A percentile compares a stretch with the other conserved stretches of the same genome.
phyloP scores from a whole-genome alignment of 305 asterid species.

The Fraxinus floribunda region DNA sequence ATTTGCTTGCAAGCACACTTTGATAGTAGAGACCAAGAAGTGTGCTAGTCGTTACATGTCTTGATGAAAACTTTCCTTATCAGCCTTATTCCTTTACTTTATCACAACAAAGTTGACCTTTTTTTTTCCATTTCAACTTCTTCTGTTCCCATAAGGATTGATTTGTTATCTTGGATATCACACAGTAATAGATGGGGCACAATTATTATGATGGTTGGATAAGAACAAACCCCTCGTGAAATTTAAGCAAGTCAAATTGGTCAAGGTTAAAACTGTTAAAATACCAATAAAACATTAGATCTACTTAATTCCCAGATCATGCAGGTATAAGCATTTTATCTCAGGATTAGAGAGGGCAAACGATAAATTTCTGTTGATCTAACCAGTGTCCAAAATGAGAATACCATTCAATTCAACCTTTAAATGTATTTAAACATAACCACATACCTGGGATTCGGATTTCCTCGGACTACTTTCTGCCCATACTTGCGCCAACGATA shows the following conservation, averaged over 20 bases:
- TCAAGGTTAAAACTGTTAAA: background rate
- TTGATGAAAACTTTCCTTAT: background rate
- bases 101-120: background rate
- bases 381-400: background rate
- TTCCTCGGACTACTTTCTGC: conserved; percentile 95
- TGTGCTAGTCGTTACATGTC: background rate
- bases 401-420: background rate
- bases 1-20: background rate
- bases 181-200: background rate
- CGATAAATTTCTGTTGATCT: background rate
- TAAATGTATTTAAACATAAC: conserved; percentile 19
- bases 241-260: background rate
- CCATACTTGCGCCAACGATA: conserved; percentile 98
- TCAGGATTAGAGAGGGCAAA: background rate
- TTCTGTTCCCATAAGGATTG: background rate
- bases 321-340: background rate
- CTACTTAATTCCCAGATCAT: background rate
- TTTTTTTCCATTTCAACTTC: background rate
- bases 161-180: background rate
- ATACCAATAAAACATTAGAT: background rate
- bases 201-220: background rate
- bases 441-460: conserved; percentile 92
- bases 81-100: background rate
- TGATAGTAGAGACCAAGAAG: background rate
- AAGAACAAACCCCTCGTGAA: background rate